These are phyloP conservation scores for Skeletonema marinoi DNA, from an alignment of 108 stramenopile genomes.

Conservation along the genomic window DNA sequence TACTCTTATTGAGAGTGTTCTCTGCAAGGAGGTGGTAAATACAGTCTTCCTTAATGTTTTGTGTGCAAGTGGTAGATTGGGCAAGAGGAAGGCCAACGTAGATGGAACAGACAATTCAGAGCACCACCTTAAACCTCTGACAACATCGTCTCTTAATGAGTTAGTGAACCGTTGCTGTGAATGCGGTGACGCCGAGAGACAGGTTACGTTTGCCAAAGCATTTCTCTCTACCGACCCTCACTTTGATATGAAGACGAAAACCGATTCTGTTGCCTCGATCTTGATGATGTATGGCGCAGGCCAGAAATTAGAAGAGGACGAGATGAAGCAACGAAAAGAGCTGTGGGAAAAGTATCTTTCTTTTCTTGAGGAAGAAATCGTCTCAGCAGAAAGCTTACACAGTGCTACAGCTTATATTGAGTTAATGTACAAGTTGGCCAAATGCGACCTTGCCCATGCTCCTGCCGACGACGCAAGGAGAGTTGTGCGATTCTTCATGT, in stretches of 20 bases:
- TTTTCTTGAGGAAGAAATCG: constrained; percentile 40
- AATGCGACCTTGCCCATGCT: constrained; percentile 28
- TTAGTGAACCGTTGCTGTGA: constrained; percentile 26
- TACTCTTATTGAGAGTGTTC: constrained; percentile 49
- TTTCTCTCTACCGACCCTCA: constrained; percentile 60
- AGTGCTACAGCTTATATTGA: constrained; percentile 30
- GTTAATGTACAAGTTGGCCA: constrained; percentile 45
- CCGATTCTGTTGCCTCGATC: constrained; percentile 53
- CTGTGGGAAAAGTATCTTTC: constrained; percentile 45
- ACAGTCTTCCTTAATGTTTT: constrained; percentile 68
- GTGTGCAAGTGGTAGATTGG: constrained; percentile 50
- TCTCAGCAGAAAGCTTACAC: constrained; percentile 40
- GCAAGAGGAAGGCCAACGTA: constrained; percentile 15
- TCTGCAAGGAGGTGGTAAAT: constrained; percentile 56
- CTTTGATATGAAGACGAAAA: constrained; percentile 79
- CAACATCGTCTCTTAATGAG: constrained; percentile 17
- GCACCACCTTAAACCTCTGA: constrained; percentile 43
- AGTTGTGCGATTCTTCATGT: constrained; percentile 68
- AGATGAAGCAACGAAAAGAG: not conserved
- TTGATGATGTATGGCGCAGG: constrained; percentile 38
- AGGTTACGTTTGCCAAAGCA: constrained; percentile 58
- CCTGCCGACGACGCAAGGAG: constrained; percentile 36
- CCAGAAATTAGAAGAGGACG: constrained; percentile 22
- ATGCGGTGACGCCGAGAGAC: constrained; percentile 29
- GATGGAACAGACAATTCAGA: constrained; percentile 9